Conservation (phyloP, 2,329 filamentous ascomycete species). For the Colletotrichum sansevieriae region DNA sequence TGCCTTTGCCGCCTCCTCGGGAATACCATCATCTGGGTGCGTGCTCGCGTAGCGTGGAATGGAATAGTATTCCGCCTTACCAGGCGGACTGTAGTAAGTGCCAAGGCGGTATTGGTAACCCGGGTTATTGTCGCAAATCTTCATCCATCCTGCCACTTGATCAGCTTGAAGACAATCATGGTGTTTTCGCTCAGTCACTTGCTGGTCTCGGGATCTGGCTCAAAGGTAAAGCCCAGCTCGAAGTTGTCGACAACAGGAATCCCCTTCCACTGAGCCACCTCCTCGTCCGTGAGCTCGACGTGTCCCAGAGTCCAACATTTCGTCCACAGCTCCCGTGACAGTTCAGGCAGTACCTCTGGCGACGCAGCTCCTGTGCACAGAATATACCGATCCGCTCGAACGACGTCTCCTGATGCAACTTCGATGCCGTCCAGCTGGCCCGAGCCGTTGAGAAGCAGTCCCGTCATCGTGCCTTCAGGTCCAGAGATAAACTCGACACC, state of each 20-base stretch:
- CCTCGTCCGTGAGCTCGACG: constrained; percentile 22
- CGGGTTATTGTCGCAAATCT: constrained; percentile 42
- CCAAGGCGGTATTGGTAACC: constrained; percentile 40
- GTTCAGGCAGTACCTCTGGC: constrained; percentile 24
- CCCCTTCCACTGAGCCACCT: constrained; percentile 29
- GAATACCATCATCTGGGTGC: constrained; percentile 39
- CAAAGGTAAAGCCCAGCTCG: constrained; percentile 43
- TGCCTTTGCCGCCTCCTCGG: constrained; percentile 33
- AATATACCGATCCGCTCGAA: constrained; percentile 25
- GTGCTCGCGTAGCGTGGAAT: constrained; percentile 40
- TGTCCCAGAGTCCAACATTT: constrained; percentile 37
- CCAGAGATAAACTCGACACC: constrained; percentile 27
- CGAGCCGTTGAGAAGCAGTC: neutral
- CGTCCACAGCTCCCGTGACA: constrained; percentile 30
- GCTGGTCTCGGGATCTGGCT: constrained; percentile 41
- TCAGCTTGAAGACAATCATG: neutral
- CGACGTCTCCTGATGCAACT: constrained; percentile 22
- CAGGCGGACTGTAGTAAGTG: constrained; percentile 31
- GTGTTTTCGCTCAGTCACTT: neutral
- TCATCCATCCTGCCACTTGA: constrained; percentile 29
- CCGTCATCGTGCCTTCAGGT: constrained; percentile 27
- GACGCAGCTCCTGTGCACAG: constrained; percentile 34
- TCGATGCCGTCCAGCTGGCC: constrained; percentile 26
- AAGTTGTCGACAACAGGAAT: constrained; percentile 39
- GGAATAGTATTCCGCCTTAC: constrained; percentile 35